phyloP scores from a whole-genome alignment of 306 rosid species.

The Quillaja saponaria region DNA sequence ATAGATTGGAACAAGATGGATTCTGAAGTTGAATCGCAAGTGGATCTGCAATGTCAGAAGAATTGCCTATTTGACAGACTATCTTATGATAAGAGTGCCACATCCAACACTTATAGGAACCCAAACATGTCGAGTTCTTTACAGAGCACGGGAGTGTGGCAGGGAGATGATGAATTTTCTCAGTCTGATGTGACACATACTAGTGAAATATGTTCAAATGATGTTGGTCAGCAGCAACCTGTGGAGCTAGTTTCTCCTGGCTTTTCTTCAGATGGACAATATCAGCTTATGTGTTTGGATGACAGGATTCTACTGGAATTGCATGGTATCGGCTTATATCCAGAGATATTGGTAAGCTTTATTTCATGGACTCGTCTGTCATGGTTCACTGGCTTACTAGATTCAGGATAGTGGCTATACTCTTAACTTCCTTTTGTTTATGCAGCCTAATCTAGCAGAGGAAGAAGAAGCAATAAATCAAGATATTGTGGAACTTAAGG shows the following conservation, averaged over 20 bases:
- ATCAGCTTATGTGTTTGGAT: slow-evolving; percentile 76
- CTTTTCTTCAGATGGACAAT: slow-evolving; percentile 59
- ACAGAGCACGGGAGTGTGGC: slow-evolving; percentile 67
- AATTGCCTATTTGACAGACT: slow-evolving; percentile 63
- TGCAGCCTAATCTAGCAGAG: slow-evolving; percentile 79
- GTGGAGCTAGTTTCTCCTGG: slow-evolving; percentile 41
- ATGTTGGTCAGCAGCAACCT: slow-evolving; percentile 61
- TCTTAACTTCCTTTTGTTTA: slow-evolving; percentile 37
- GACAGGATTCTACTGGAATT: slow-evolving; percentile 80
- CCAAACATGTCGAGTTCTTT: slow-evolving; percentile 56
- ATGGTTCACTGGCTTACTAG: slow-evolving; percentile 20
- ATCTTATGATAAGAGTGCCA: slow-evolving; percentile 62
- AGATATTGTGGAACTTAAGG: slow-evolving; percentile 65
- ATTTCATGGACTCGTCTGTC: slow-evolving; percentile 24
- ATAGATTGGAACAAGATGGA: slow-evolving; percentile 80
- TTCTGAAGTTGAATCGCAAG: slow-evolving; percentile 78
- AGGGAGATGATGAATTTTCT: slow-evolving; percentile 64
- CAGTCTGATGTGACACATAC: slow-evolving; percentile 62
- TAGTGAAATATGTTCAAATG: slow-evolving; percentile 65
- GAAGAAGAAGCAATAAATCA: slow-evolving; percentile 73
- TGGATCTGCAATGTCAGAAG: slow-evolving; percentile 56
- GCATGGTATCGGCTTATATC: slow-evolving; percentile 82
- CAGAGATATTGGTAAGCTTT: slow-evolving; percentile 69
- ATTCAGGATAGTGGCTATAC: slow-evolving; percentile 22
- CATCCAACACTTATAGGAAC: slow-evolving; percentile 60